A percentile compares a stretch with the other conserved stretches of the same genome.
phyloP scores from a whole-genome alignment of 1,284 basidiomycete species.

The Fistulina hepatica region DNA sequence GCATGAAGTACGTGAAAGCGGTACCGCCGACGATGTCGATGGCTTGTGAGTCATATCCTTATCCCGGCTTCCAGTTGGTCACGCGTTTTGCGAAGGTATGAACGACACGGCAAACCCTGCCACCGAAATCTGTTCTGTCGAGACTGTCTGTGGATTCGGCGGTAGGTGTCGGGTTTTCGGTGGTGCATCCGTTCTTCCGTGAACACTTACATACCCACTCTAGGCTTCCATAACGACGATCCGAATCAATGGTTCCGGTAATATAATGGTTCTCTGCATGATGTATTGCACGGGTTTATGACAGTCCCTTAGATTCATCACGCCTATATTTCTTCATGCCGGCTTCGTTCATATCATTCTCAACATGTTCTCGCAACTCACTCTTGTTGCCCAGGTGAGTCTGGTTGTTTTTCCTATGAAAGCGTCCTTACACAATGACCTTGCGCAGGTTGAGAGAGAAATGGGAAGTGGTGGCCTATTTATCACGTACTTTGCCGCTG shows the following conservation, averaged over 20 bases:
- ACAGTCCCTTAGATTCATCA: constrained; percentile 53
- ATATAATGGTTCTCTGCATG: constrained; percentile 12
- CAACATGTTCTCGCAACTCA: constrained; percentile 85
- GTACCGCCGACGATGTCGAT: constrained; percentile 52
- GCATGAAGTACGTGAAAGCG: constrained; percentile 64
- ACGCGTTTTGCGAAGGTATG: constrained; percentile 44
- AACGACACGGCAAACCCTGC: constrained; percentile 71
- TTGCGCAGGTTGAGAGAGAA: constrained; percentile 61
- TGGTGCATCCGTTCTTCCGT: neutral
- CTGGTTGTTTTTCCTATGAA: neutral
- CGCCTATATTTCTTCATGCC: constrained; percentile 84
- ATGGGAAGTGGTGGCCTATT: constrained; percentile 80
- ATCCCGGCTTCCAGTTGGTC: constrained; percentile 8
- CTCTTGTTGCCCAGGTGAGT: constrained; percentile 63
- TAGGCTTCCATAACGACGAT: constrained; percentile 50
- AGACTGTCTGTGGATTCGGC: constrained; percentile 82
- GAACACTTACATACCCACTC: constrained; percentile 19
- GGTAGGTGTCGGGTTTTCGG: constrained; percentile 24
- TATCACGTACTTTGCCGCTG: constrained; percentile 79
- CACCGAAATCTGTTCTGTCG: constrained; percentile 61
- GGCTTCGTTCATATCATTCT: constrained; percentile 82
- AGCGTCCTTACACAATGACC: constrained; percentile 1
- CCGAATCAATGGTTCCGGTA: constrained; percentile 86
- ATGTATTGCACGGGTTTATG: neutral
- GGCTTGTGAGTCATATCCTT: constrained; percentile 41